Percentiles rank a stretch among this genome's conserved stretches.
These are phyloP conservation scores for Paramecium bursaria DNA, from an alignment of 73 alveolate genomes.

Conservation along the genomic window DNA sequence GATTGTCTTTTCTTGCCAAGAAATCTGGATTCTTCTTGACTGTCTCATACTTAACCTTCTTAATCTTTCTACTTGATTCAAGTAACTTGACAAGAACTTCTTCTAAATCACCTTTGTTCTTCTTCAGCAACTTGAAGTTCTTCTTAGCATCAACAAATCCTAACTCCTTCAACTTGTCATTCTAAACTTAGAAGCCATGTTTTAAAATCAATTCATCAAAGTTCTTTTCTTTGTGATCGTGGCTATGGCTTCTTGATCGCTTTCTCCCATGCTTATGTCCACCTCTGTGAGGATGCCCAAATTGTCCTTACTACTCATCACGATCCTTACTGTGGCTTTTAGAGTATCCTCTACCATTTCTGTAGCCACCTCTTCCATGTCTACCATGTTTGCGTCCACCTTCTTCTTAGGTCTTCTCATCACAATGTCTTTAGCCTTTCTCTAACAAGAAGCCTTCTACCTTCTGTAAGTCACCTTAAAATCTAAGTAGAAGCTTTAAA, in stretches of 20 bases:
- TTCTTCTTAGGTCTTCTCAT: too few species aligned
- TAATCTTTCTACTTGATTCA: not conserved
- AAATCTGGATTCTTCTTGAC: slow-evolving; percentile 3
- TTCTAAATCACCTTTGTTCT: slow-evolving; percentile 33
- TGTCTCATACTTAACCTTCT: slow-evolving; percentile 4
- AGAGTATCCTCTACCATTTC: too few species aligned
- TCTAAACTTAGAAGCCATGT: slow-evolving; percentile 42
- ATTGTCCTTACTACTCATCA: too few species aligned
- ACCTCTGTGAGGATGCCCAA: too few species aligned
- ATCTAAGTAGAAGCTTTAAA: too few species aligned
- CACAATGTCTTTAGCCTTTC: too few species aligned
- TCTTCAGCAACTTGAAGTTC: slow-evolving; percentile 1
- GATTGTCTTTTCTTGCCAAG: slow-evolving; percentile 2
- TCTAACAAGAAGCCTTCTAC: too few species aligned
- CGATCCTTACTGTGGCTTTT: too few species aligned
- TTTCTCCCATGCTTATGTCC: too few species aligned
- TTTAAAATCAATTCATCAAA: not conserved
- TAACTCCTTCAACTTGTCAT: slow-evolving; percentile 28
- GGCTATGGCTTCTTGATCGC: slow-evolving; percentile 39
- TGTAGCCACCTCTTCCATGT: too few species aligned
- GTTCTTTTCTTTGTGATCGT: slow-evolving; percentile 12
- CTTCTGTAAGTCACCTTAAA: too few species aligned
- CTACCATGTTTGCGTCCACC: too few species aligned
- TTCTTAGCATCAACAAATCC: slow-evolving; percentile 39
- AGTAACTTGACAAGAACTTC: not conserved